A percentile compares a stretch with the other conserved stretches of the same genome.
phyloP scores from a whole-genome alignment of 768 basidiomycete species.

The Russula abietina region DNA sequence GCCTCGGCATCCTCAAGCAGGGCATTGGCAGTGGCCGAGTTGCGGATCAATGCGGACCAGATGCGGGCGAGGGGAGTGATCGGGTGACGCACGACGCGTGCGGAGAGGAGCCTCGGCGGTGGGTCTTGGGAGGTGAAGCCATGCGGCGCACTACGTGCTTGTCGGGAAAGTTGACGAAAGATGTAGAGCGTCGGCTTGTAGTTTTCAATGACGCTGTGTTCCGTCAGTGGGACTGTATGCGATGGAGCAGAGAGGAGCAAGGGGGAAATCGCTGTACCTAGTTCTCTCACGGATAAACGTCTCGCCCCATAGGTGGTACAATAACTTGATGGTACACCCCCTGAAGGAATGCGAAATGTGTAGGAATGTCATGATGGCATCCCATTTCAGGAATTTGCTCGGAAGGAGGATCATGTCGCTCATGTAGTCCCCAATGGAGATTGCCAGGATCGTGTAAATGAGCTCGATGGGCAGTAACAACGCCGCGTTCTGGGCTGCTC shows the following conservation, averaged over 20 bases:
- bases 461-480: conserved; percentile 21
- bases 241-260: background rate
- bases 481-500: background rate
- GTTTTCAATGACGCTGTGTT: conserved; percentile 14
- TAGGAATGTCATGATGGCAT: conserved; percentile 15
- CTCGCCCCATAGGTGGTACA: conserved; percentile 24
- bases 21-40: conserved; percentile 17
- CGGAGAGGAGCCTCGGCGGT: conserved; percentile 15
- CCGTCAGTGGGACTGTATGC: background rate
- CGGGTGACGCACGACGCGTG: conserved; percentile 23
- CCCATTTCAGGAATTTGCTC: conserved; percentile 11
- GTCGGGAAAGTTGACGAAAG: conserved; percentile 13
- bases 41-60: conserved; percentile 17
- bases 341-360: conserved; percentile 22
- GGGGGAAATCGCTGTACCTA: background rate
- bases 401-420: conserved; percentile 19
- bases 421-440: conserved; percentile 16
- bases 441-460: conserved; percentile 17
- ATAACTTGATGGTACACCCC: conserved; percentile 16
- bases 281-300: conserved; percentile 22
- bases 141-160: conserved; percentile 10
- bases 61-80: conserved; percentile 23
- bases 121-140: background rate
- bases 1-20: conserved; percentile 13
- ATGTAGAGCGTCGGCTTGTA: conserved; percentile 19